These are phyloP conservation scores for Solanum chiquidenum DNA, from an alignment of 257 asterid genomes.

Conservation along the genomic window DNA sequence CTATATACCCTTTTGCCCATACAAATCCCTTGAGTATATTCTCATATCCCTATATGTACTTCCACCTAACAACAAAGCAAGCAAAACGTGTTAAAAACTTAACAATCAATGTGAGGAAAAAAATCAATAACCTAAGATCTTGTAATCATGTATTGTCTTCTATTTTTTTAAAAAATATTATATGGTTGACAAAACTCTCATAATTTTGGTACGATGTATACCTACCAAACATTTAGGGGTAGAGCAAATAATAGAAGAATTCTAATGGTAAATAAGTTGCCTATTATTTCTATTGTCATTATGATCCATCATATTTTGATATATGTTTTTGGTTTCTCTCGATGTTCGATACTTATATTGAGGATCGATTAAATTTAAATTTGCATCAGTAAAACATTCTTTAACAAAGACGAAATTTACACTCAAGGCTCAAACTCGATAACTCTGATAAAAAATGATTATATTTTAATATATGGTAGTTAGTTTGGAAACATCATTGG, in stretches of 20 bases:
- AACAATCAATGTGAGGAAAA: not conserved
- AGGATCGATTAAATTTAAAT: too few species aligned
- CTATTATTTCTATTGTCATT: not conserved
- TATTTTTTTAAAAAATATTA: not conserved
- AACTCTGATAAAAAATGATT: not conserved
- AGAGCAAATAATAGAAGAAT: not conserved
- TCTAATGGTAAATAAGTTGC: not conserved
- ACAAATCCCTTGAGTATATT: not conserved
- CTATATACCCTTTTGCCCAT: not conserved
- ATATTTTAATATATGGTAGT: not conserved
- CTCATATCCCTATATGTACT: not conserved
- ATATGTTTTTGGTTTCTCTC: too few species aligned
- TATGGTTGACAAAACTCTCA: not conserved
- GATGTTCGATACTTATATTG: not conserved
- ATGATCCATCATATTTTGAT: not conserved
- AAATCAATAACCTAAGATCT: not conserved
- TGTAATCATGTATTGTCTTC: not conserved
- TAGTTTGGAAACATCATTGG: not conserved
- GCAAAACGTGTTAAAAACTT: not conserved
- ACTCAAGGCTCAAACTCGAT: not conserved
- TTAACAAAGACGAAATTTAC: too few species aligned
- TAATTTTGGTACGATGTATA: not conserved
- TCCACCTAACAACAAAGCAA: not conserved
- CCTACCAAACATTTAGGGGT: not conserved
- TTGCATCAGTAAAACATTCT: fast-evolving